Evolutionary conservation across 352 stramenopile genomes (phyloP).

Genomic region (Pythium coloratum): DNA sequence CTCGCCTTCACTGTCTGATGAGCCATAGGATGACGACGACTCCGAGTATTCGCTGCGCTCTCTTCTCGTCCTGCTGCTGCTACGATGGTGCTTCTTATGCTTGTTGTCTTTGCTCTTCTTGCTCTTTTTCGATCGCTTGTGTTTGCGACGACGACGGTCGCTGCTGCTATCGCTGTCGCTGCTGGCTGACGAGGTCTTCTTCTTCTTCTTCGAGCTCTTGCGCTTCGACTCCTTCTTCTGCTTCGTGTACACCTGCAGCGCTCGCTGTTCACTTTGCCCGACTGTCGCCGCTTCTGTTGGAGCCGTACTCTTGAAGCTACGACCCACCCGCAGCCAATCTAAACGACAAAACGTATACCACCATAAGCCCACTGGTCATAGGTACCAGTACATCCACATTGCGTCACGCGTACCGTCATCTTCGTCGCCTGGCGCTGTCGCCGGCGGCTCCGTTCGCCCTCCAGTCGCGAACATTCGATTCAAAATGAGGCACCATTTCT

Average conservation of each 20-base stretch:
- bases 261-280: constrained; percentile 5
- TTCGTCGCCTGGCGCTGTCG: constrained; percentile 8
- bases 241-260: constrained; percentile 37
- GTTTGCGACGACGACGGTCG: neutral
- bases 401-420: constrained; percentile 13
- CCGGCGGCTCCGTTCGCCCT: neutral
- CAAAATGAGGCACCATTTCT: neutral
- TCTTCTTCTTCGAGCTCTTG: constrained; percentile 17
- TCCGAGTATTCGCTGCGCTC: constrained; percentile 21
- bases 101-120: constrained; percentile 25
- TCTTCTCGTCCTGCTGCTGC: neutral
- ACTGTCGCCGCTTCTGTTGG: neutral
- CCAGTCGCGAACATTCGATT: constrained; percentile 28
- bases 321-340: constrained; percentile 53
- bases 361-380: neutral
- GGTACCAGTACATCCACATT: neutral
- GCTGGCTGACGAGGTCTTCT: constrained; percentile 24
- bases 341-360: constrained; percentile 1
- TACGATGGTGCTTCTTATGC: constrained; percentile 12
- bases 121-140: constrained; percentile 11
- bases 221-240: constrained; percentile 12
- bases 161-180: constrained; percentile 15
- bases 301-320: constrained; percentile 26
- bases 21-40: neutral
- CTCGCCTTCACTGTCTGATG: neutral